phyloP scores from a whole-genome alignment of 371 early-diverging fungal species.

The Mucor lusitanicus region DNA sequence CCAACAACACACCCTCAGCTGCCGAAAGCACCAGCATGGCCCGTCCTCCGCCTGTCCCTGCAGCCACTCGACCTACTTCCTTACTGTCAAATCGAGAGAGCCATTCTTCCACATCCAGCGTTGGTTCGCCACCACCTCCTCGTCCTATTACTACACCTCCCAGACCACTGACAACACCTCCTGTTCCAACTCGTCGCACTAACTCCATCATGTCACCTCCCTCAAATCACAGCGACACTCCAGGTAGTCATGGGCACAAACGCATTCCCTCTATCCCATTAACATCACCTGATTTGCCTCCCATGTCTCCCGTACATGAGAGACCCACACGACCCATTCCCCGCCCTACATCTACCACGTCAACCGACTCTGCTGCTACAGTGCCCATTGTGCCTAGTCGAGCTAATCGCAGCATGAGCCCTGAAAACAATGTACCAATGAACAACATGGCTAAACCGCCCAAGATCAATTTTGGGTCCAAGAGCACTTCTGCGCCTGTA shows the following conservation, averaged over 20 bases:
- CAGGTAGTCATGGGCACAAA: constrained; percentile 7
- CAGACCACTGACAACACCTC: constrained; percentile 37
- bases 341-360: constrained; percentile 23
- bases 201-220: constrained; percentile 19
- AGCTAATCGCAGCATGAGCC: not conserved
- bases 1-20: not conserved
- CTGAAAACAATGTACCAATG: not conserved
- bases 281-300: constrained; percentile 49
- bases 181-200: constrained; percentile 25
- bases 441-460: constrained; percentile 40
- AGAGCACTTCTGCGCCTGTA: not conserved
- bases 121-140: constrained; percentile 9
- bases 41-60: constrained; percentile 51
- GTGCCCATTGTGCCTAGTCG: constrained; percentile 1
- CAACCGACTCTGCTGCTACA: not conserved
- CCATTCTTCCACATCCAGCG: not conserved
- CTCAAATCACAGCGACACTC: not conserved
- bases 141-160: constrained; percentile 28
- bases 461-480: constrained; percentile 19
- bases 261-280: constrained; percentile 40
- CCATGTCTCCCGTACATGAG: constrained; percentile 25
- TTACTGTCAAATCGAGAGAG: constrained; percentile 27
- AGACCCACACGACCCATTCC: constrained; percentile 41
- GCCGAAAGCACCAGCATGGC: constrained; percentile 1
- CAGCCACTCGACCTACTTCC: constrained; percentile 45